Conservation (phyloP, 768 basidiomycete genomes). For the Austroboletus festivus region DNA sequence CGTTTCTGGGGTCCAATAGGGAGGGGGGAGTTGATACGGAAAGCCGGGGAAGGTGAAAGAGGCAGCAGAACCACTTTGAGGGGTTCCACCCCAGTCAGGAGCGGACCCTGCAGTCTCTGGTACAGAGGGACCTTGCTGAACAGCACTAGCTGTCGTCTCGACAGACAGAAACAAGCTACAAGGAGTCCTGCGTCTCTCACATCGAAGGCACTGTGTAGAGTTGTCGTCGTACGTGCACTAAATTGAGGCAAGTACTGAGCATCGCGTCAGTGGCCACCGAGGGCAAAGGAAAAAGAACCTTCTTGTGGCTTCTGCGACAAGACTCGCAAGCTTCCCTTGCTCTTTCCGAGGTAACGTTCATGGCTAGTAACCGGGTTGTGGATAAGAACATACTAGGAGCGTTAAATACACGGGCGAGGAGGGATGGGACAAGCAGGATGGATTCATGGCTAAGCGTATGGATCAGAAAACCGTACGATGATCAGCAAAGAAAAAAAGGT, state of each 20-base stretch:
- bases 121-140: conserved; percentile 7
- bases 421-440: conserved; percentile 2
- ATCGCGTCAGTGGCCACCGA: background rate
- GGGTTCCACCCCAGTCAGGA: conserved; percentile 7
- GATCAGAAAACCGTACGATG: conserved; percentile 11
- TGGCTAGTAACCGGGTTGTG: conserved; percentile 10
- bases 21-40: background rate
- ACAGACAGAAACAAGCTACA: conserved; percentile 19
- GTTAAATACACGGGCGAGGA: conserved; percentile 23
- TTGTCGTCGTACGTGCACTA: conserved; percentile 20
- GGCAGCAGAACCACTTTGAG: conserved; percentile 1
- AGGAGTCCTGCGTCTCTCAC: conserved; percentile 1
- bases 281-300: conserved; percentile 5
- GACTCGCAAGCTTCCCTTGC: conserved; percentile 25
- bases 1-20: background rate
- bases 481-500: conserved; percentile 4
- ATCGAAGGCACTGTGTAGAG: conserved; percentile 16
- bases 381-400: background rate
- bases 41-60: no score
- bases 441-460: conserved; percentile 1
- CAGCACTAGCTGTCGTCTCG: background rate
- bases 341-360: conserved; percentile 21
- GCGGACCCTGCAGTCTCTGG: background rate
- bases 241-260: background rate
- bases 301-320: conserved; percentile 27